Percentiles rank a stretch among this genome's conserved stretches.
Evolutionary conservation across 2,329 filamentous ascomycete genomes (phyloP).

Genomic region (Stagonosporopsis vannaccii): DNA sequence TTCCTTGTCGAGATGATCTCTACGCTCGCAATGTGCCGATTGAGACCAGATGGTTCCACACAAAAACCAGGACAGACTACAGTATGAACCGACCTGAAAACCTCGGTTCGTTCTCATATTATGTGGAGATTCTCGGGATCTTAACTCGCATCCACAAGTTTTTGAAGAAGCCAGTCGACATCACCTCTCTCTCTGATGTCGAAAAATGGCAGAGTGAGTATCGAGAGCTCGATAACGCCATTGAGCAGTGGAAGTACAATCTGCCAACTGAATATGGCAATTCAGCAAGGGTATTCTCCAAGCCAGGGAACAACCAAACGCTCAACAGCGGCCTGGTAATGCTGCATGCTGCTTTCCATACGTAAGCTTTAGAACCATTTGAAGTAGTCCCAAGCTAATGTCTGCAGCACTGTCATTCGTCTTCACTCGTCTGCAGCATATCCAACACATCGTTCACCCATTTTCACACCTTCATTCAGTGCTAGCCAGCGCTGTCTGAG

Average conservation of each 20-base stretch:
- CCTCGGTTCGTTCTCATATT: constrained; percentile 86
- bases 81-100: constrained; percentile 77
- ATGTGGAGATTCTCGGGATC: constrained; percentile 88
- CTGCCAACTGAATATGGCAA: constrained; percentile 85
- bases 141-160: constrained; percentile 88
- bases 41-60: constrained; percentile 81
- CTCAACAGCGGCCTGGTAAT: constrained; percentile 88
- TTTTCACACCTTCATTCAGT: constrained; percentile 88
- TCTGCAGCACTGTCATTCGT: constrained; percentile 75
- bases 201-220: constrained; percentile 90
- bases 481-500: constrained; percentile 83
- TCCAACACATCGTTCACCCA: constrained; percentile 84
- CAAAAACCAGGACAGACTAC: constrained; percentile 62
- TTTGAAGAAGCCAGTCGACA: constrained; percentile 87
- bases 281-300: constrained; percentile 75
- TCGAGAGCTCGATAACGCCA: constrained; percentile 79
- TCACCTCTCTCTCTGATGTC: constrained; percentile 81
- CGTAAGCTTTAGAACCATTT: constrained; percentile 56
- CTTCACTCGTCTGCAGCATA: constrained; percentile 93
- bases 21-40: constrained; percentile 85
- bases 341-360: constrained; percentile 89
- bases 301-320: constrained; percentile 67
- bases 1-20: constrained; percentile 87
- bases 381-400: constrained; percentile 26
- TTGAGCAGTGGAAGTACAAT: constrained; percentile 83